A percentile compares a stretch with the other conserved stretches of the same genome.
These are phyloP conservation scores for Fusarium heterosporum DNA, from an alignment of 2,329 filamentous ascomycete species.

Conservation along the genomic window DNA sequence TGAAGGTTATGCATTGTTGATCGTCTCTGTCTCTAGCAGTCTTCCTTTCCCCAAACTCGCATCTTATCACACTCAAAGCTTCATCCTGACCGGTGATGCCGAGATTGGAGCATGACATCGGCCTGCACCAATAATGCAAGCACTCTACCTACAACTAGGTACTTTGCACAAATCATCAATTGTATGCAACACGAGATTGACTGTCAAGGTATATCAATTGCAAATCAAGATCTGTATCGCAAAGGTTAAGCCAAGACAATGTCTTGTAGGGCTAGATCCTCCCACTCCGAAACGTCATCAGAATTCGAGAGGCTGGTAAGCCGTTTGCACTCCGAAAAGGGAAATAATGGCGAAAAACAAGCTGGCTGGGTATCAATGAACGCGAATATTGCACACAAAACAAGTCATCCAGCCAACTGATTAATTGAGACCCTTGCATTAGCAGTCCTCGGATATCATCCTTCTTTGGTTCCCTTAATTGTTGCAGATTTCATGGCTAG, in stretches of 20 bases:
- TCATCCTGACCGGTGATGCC: constrained; percentile 22
- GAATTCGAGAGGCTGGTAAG: constrained; percentile 34
- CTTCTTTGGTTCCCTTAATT: background rate
- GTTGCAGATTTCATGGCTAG: constrained; percentile 27
- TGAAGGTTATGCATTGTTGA: constrained; percentile 11
- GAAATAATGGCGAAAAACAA: constrained; percentile 28
- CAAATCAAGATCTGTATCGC: constrained; percentile 9
- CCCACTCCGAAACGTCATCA: constrained; percentile 20
- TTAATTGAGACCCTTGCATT: background rate
- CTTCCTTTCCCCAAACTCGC: constrained; percentile 6
- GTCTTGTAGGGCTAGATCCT: constrained; percentile 10
- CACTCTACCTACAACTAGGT: constrained; percentile 19
- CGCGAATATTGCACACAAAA: constrained; percentile 7
- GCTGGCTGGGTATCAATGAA: constrained; percentile 27
- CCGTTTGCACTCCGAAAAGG: constrained; percentile 17
- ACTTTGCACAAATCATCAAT: constrained; percentile 1
- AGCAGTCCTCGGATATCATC: background rate
- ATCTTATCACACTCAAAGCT: background rate
- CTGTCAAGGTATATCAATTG: background rate
- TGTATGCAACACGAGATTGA: background rate
- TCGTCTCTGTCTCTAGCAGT: constrained; percentile 2
- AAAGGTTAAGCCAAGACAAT: constrained; percentile 9
- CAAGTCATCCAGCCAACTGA: constrained; percentile 6
- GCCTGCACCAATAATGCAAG: constrained; percentile 36
- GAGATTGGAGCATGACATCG: constrained; percentile 31